Evolutionary conservation across 129 eudicot species (phyloP).

Genomic region (Chrysanthemum seticuspe): DNA sequence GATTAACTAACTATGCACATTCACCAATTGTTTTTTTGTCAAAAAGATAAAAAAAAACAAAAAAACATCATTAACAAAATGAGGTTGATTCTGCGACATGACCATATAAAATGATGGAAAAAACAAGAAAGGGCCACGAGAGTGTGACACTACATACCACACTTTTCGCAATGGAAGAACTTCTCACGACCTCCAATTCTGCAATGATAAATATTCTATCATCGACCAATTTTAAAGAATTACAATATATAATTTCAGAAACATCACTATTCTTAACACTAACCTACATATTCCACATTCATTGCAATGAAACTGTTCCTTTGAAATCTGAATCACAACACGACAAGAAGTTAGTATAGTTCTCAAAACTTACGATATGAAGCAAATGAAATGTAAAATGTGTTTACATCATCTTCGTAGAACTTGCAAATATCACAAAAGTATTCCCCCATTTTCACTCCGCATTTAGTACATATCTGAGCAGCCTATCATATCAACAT

Average conservation of each 20-base stretch:
- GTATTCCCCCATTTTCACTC: constrained; percentile 89
- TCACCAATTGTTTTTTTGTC: too few species aligned
- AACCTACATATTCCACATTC: constrained; percentile 97
- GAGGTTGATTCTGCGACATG: background rate
- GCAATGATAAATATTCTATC: constrained; percentile 26
- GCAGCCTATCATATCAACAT: constrained; percentile 55
- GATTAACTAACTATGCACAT: too few species aligned
- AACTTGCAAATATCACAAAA: constrained; percentile 81
- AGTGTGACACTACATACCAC: constrained; percentile 54
- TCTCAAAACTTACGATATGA: too few species aligned
- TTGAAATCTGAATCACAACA: constrained; percentile 48
- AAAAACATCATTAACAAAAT: background rate
- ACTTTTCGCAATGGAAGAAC: constrained; percentile 83
- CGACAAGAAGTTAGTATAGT: too few species aligned
- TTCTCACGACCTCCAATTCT: constrained; percentile 86
- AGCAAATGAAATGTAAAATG: background rate
- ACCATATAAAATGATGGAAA: background rate
- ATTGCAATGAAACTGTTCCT: constrained; percentile 77
- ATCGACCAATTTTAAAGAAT: constrained; percentile 15
- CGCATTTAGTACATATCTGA: constrained; percentile 69
- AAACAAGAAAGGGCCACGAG: background rate
- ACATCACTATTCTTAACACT: constrained; percentile 16
- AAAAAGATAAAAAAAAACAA: too few species aligned
- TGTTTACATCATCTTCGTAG: constrained; percentile 83
- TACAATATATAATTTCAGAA: constrained; percentile 12